Evolutionary conservation across 2,329 filamentous ascomycete genomes (phyloP), one percentile per base, ranked within the genome.

Genomic region (Pestalotiopsis sp.): DNA sequence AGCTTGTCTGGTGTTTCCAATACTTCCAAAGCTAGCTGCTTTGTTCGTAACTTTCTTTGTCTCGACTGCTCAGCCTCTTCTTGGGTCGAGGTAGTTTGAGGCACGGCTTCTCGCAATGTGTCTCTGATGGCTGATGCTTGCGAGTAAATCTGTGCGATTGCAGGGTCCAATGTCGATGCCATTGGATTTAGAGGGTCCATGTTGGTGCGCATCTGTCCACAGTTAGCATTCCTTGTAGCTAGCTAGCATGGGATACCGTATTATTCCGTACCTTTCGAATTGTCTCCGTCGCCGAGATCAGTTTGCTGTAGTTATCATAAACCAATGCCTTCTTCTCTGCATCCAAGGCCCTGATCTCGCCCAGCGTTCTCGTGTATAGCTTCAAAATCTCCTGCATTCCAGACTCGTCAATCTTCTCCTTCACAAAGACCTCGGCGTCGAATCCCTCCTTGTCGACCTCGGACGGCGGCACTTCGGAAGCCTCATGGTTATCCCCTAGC

Each of bases 221-320:
- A 20, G 45, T 71, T 70, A 62, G 71, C 67, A 23, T 14, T 59
- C 14, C 40, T 25, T 17, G 17, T 66, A 17, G 7, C 9, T 17
- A 9, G 4, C n/a, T 63, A 6, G 38, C 6, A 23, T 2, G 23
- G 11, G 4, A 41, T 13, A 12, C 27, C n/a, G 57, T 23, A 11
- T 17, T 2, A 11, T 13, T n/a, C 71, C 79, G 25, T 73, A 89
- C 89, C 82, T 93, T 94, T 64, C 93, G 89, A 76, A 99, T 99
- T 3, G 95, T 98, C 80, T 97, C 95, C 12, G 97, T 98, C 1
- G 96, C 96, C n/a, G 92, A 89, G 73, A 99, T 98, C 73, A 99
- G 83, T 82, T 98, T 98, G 74, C 92, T 96, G 80, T 98, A 99
- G 78, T 99, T 99, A 79, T 99, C 95, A 80, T 99, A 99, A 4